Evolutionary conservation across 768 basidiomycete species (phyloP), one percentile per base, ranked within the genome.

Genomic region (Collybia sp.): DNA sequence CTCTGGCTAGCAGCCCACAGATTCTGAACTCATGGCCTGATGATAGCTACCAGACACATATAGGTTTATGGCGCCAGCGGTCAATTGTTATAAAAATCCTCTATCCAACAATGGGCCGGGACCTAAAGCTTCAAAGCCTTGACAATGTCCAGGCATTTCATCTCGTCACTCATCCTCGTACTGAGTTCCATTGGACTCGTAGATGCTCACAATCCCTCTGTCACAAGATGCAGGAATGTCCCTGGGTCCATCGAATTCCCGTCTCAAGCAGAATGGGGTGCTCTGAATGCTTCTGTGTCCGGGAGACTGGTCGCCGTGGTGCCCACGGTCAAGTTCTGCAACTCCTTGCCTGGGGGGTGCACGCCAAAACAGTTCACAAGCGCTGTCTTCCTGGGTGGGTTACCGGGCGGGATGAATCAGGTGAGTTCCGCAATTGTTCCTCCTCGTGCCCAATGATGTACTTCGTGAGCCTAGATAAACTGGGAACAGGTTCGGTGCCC

Each of bases 171-270:
- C 25, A 25, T 25, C 25, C 8, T 25, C 25, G 25, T 25, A 25
- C 8, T 25, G 25, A 25, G 25, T 25, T 25, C 25, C 25, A 4
- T 25, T 25, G 25, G 25, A 8, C 25, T 25, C 4, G 25, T 8
- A 8, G 8, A 25, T 25, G 25, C 25, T 8, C 25, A 25, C 25
- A 25, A 25, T 25, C 8, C n/a, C n/a, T 39, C 32, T 8, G 25
- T 25, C 25, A 3, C 25, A 17, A 46, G 13, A 30, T 61, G 58
- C 30, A 52, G 56, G 30, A 61, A 54, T 45, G 43, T 54, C 3
- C 60, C 60, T 13, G 58, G 60, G 12, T 45, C 48, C 42, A 10
- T 49, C 10, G 55, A 48, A 2, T 61, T 52, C 34, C 60, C 60
- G 18, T 47, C 51, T 3, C 20, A 30, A 12, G 40, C 33, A 1